Base-by-base conservation (phyloP, 768 basidiomycete species). In the Boletus pseudo-olivaceus region DNA sequence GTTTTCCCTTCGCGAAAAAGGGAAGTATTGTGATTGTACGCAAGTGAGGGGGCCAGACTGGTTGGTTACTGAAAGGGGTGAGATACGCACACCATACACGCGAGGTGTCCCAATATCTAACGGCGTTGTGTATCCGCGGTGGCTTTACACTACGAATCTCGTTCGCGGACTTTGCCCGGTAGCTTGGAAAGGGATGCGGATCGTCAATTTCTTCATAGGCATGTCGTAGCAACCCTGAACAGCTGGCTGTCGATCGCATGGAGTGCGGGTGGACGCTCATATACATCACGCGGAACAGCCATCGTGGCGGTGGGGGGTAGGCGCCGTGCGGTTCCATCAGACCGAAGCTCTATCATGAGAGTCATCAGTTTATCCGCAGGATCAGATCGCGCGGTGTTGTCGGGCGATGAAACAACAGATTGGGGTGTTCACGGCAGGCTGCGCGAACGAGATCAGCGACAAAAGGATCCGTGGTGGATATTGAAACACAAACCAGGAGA, bases 371-470 rank as follows among this genome's bases (percentile, higher is more conserved):
- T 14, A 10, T 15, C 30, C 30, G 11, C 4, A 45, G 59, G 54
- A 61, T 56, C 59, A 48, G 47, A 61, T 61, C 59, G 59, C 40
- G 51, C 45, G 51, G 47, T 46, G 14, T 41, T 47, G 41, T 26
- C n/a, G 37, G n/a, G 41, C 6, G 20, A 33, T 19, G 23, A 37
- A 12, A 6, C 32, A 34, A 49, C 26, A n/a, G 26, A 44, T 26
- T 7, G 27, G 5, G 20, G 14, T 14, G 30, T 9, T 39, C 56
- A 47, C 32, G 42, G 56, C 33, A 43, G 17, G 29, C 9, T 34
- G 17, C 8, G 32, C 19, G 26, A 23, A 37, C 23, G 37, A 39
- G n/a, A 2, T 44, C 43, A 15, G 5, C 9, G 8, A 34, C 30
- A 43, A 47, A 30, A 48, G 12, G 17, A n/a, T 33, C 29, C 42